Base-by-base conservation (phyloP, 2,329 filamentous ascomycete species). In the Taxawa tesnikishii region DNA sequence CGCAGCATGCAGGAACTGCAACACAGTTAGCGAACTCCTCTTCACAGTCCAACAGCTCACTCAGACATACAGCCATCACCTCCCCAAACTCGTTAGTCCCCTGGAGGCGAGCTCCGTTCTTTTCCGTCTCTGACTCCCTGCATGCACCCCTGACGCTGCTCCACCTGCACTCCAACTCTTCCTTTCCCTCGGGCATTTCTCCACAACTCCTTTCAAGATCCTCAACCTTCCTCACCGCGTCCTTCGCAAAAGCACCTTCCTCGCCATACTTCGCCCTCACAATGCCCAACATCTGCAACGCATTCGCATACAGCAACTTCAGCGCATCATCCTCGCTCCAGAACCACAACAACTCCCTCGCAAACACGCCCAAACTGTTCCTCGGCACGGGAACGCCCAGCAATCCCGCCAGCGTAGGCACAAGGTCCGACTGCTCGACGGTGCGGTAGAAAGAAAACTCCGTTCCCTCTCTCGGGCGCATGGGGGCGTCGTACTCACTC, bases 371-470 rank as follows among this genome's bases (percentile, higher is more conserved):
- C 1, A 98, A 62, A 41, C 85, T 96, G 50, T 98, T 98, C 53
- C 77, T 75, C 0, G 90, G 83, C 1, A 92, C 68, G 0, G 90
- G 88, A 42, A 98, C 79, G 0, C 87, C 87, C 27, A 98, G 67
- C 17, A 98, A 62, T 1, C 79, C 84, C 8, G 83, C 85, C 14
- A 98, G 63, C 0, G 88, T 94, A 2, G 90, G 87, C 0, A 83
- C 84, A 37, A 98, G 70, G 55, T 98, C 92, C 1, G 85, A 93
- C 59, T 98, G 90, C 50, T 96, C 83, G n/a, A 96, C 73, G 33
- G 65, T 74, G 18, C 65, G 67, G 53, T 96, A 96, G 51, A 83
- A 96, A 38, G 81, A 72, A 43, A 93, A 93, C 39, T 90, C 77
- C 2, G 52, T 54, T 1, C 51, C 53, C 12, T 75, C 67, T 23